phyloP scores from a whole-genome alignment of 441 rosid species.

The Corymbia calophylla region DNA sequence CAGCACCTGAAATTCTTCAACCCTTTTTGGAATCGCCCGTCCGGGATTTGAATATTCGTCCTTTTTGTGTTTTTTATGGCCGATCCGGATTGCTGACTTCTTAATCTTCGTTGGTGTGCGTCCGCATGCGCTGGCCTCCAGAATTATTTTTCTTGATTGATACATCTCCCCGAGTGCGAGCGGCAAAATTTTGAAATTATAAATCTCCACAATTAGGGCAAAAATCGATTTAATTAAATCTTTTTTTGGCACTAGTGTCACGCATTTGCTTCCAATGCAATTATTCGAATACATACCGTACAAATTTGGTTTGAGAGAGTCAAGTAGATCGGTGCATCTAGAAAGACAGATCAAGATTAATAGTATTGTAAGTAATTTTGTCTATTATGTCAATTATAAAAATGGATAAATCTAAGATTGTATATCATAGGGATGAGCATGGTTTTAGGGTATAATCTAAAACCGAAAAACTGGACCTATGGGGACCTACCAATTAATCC shows the following conservation, averaged over 20 bases:
- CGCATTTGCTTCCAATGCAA: background rate
- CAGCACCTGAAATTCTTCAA: background rate
- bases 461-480: too few species aligned
- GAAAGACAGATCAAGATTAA: background rate
- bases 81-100: slow-evolving; percentile 5
- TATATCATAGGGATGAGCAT: too few species aligned
- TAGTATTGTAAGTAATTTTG: too few species aligned
- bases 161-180: background rate
- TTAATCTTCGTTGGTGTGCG: too few species aligned
- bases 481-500: too few species aligned
- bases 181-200: background rate
- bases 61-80: background rate
- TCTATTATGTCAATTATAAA: too few species aligned
- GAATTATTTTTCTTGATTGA: background rate
- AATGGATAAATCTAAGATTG: background rate
- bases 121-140: slow-evolving; percentile 4
- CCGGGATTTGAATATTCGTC: background rate
- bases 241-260: background rate
- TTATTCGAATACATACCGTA: background rate
- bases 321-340: background rate
- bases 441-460: too few species aligned
- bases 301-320: background rate
- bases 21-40: background rate
- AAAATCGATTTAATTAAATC: background rate
- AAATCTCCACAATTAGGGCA: background rate